Conservation (phyloP, 495 filamentous ascomycete species). For the Penicillium odoratum region DNA sequence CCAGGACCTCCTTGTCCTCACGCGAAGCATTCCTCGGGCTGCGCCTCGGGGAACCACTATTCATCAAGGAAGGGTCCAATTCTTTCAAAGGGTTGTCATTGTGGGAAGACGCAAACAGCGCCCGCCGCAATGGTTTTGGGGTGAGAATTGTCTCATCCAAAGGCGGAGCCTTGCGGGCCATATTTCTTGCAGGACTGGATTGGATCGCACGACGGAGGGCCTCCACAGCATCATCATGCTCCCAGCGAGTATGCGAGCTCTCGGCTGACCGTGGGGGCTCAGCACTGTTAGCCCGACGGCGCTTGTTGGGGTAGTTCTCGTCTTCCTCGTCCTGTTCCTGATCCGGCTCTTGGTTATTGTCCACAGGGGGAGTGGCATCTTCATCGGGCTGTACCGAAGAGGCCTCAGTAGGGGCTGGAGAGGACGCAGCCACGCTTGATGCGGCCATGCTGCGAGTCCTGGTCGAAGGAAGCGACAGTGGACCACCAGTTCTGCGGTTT, state of each 20-base stretch:
- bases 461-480: slow-evolving; percentile 30
- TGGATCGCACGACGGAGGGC: slow-evolving; percentile 65
- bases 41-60: slow-evolving; percentile 50
- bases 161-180: slow-evolving; percentile 66
- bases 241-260: slow-evolving; percentile 33
- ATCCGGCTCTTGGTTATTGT: slow-evolving; percentile 22
- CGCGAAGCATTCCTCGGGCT: slow-evolving; percentile 40
- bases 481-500: slow-evolving; percentile 35
- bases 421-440: slow-evolving; percentile 34
- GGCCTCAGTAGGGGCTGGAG: slow-evolving; percentile 43
- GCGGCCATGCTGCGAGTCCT: slow-evolving; percentile 35
- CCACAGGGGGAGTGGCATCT: slow-evolving; percentile 36
- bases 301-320: slow-evolving; percentile 31
- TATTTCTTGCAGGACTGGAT: slow-evolving; percentile 67
- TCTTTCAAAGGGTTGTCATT: slow-evolving; percentile 60
- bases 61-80: slow-evolving; percentile 58
- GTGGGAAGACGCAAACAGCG: slow-evolving; percentile 69
- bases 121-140: slow-evolving; percentile 64
- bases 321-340: slow-evolving; percentile 17
- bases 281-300: slow-evolving; percentile 42
- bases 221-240: slow-evolving; percentile 55
- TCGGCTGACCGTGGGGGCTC: slow-evolving; percentile 38
- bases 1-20: slow-evolving; percentile 34
- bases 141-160: slow-evolving; percentile 55
- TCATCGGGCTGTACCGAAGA: slow-evolving; percentile 44